Percentiles rank a stretch among this genome's conserved stretches.
These are phyloP conservation scores for Aotearoamyces nothofagi DNA, from an alignment of 2,329 filamentous ascomycete genomes.

Conservation along the genomic window DNA sequence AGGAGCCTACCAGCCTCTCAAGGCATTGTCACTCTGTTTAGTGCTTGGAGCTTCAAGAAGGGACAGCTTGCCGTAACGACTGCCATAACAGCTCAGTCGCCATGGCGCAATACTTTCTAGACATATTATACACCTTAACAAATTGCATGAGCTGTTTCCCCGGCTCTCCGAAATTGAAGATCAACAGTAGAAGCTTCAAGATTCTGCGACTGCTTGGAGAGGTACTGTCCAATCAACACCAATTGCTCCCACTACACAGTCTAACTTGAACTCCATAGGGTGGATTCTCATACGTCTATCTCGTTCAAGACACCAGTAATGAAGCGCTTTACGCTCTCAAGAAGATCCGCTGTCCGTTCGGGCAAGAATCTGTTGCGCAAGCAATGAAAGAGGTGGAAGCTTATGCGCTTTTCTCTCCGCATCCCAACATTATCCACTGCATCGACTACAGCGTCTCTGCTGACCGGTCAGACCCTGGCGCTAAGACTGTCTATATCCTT, in stretches of 20 bases:
- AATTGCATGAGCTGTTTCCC: slow-evolving; percentile 97
- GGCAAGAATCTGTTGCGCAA: slow-evolving; percentile 85
- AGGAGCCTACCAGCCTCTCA: too few relatives aligned
- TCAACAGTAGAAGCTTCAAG: slow-evolving; percentile 92
- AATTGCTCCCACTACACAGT: background rate
- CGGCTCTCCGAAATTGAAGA: slow-evolving; percentile 81
- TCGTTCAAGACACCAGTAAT: slow-evolving; percentile 79
- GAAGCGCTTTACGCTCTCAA: slow-evolving; percentile 87
- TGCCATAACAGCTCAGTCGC: slow-evolving; percentile 4
- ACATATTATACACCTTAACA: slow-evolving; percentile 79
- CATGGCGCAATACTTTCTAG: slow-evolving; percentile 76
- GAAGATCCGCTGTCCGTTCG: slow-evolving; percentile 97
- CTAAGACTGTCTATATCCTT: slow-evolving; percentile 93
- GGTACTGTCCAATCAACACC: slow-evolving; percentile 30
- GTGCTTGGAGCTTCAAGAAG: too few relatives aligned
- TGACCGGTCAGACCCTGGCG: slow-evolving; percentile 50
- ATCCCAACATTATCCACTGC: slow-evolving; percentile 74
- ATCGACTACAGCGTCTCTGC: slow-evolving; percentile 71
- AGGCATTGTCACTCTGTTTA: too few relatives aligned
- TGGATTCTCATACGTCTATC: slow-evolving; percentile 97
- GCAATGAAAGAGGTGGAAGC: slow-evolving; percentile 96
- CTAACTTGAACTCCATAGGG: slow-evolving; percentile 36
- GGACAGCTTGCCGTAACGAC: too few relatives aligned
- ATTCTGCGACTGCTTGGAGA: slow-evolving; percentile 87
- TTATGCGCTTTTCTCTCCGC: slow-evolving; percentile 74